phyloP scores from a whole-genome alignment of 73 alveolate genomes.

The Blepharisma japonicum region DNA sequence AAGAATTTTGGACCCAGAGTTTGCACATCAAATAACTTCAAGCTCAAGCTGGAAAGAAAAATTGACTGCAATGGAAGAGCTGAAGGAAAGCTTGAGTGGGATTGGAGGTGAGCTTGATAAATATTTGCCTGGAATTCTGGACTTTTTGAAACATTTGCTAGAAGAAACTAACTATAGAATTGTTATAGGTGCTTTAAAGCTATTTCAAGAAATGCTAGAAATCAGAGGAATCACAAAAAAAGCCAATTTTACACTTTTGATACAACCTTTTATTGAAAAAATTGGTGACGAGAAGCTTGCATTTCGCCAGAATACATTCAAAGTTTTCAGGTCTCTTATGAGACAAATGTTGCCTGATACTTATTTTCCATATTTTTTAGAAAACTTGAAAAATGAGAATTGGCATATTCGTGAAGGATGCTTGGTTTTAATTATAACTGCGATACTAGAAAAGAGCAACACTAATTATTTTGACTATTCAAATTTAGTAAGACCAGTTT shows the following conservation, averaged over 20 bases:
- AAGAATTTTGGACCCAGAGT: slow-evolving; percentile 1
- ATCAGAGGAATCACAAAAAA: slow-evolving; percentile 13
- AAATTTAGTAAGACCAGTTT: neutral
- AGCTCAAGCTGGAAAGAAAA: slow-evolving; percentile 14
- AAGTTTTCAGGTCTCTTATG: neutral
- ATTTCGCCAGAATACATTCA: slow-evolving; percentile 2
- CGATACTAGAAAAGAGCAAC: slow-evolving; percentile 2
- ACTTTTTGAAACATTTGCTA: slow-evolving; percentile 7
- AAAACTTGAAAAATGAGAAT: neutral
- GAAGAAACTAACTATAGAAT: slow-evolving; percentile 21
- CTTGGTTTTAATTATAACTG: neutral
- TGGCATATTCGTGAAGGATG: slow-evolving; percentile 29
- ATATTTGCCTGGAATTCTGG: slow-evolving; percentile 6
- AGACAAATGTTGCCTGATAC: neutral
- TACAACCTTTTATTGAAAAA: slow-evolving; percentile 18
- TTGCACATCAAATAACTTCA: slow-evolving; percentile 5
- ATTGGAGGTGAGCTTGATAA: neutral
- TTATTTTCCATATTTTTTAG: slow-evolving; percentile 2
- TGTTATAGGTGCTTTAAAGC: neutral
- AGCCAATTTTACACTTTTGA: slow-evolving; percentile 14
- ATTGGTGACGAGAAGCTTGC: slow-evolving; percentile 16
- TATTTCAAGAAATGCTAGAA: slow-evolving; percentile 17
- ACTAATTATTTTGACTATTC: neutral
- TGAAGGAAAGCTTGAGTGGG: neutral
- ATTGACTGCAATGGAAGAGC: slow-evolving; percentile 20